Conservation (phyloP, 2,329 filamentous ascomycete species). For the Verticillium klebahnii region DNA sequence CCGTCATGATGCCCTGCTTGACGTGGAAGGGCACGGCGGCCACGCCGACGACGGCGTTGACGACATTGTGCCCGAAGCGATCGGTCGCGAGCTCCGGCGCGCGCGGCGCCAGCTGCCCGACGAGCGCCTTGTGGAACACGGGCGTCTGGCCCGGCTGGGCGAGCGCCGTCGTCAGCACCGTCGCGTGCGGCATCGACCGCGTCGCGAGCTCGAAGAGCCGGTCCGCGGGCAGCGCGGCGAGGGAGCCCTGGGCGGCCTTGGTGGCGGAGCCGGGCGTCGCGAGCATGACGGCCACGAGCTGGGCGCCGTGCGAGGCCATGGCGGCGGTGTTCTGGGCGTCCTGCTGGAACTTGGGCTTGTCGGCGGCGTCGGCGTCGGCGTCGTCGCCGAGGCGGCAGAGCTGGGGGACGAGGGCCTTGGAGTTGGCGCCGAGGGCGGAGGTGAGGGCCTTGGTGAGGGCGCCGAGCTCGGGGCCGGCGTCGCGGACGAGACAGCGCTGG, state of each 20-base stretch:
- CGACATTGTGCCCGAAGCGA: constrained; percentile 45
- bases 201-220: constrained; percentile 62
- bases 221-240: constrained; percentile 53
- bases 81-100: constrained; percentile 41
- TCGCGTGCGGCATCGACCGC: constrained; percentile 41
- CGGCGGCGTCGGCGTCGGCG: constrained; percentile 17
- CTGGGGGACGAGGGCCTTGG: constrained; percentile 42
- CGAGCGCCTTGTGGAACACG: constrained; percentile 51
- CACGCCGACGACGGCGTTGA: constrained; percentile 43
- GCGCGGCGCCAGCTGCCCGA: constrained; percentile 41
- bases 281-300: constrained; percentile 78
- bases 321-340: constrained; percentile 52
- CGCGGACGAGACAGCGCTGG: constrained; percentile 72
- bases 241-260: constrained; percentile 68
- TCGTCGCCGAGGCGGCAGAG: constrained; percentile 42
- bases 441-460: constrained; percentile 42
- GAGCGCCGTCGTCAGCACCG: constrained; percentile 47
- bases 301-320: constrained; percentile 65
- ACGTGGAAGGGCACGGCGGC: constrained; percentile 54
- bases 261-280: constrained; percentile 64
- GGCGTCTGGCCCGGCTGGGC: constrained; percentile 38
- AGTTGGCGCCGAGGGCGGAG: constrained; percentile 41
- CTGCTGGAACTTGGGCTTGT: constrained; percentile 28
- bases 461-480: constrained; percentile 47
- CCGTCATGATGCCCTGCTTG: constrained; percentile 50